Evolutionary conservation across 2,329 filamentous ascomycete genomes (phyloP).

Genomic region (Cytospora paraplurivora): DNA sequence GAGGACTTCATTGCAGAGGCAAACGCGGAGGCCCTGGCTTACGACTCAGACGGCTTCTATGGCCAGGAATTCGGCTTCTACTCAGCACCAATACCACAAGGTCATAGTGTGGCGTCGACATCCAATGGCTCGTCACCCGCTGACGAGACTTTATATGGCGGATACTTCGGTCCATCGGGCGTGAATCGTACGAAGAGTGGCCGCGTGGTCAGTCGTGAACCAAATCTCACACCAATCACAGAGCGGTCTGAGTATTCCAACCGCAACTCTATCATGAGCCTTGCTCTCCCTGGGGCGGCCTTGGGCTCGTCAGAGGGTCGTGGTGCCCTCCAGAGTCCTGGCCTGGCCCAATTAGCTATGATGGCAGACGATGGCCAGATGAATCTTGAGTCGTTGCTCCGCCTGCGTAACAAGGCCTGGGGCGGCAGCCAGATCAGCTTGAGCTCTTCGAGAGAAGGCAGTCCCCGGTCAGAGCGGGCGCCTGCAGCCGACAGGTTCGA

Average conservation of each 20-base stretch:
- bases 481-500: conserved; percentile 44
- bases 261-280: conserved; percentile 83
- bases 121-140: conserved; percentile 34
- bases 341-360: conserved; percentile 75
- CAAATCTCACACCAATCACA: conserved; percentile 93
- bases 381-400: conserved; percentile 71
- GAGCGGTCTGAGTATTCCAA: conserved; percentile 96
- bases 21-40: conserved; percentile 89
- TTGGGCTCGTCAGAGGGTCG: conserved; percentile 45
- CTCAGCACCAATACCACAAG: conserved; percentile 58
- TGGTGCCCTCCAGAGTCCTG: conserved; percentile 66
- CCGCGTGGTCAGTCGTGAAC: conserved; percentile 74
- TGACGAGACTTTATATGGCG: conserved; percentile 60
- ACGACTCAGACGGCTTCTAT: conserved; percentile 92
- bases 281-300: conserved; percentile 54
- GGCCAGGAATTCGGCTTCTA: conserved; percentile 98
- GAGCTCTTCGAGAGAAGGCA: conserved; percentile 57
- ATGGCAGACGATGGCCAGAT: conserved; percentile 70
- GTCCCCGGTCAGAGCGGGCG: conserved; percentile 50
- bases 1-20: conserved; percentile 93
- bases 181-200: conserved; percentile 72
- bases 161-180: conserved; percentile 82
- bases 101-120: conserved; percentile 44
- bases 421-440: conserved; percentile 78
- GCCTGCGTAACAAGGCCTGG: conserved; percentile 74